These are phyloP conservation scores for Paraphaeosphaeria minitans DNA, from an alignment of 2,329 filamentous ascomycete genomes.

Conservation along the genomic window DNA sequence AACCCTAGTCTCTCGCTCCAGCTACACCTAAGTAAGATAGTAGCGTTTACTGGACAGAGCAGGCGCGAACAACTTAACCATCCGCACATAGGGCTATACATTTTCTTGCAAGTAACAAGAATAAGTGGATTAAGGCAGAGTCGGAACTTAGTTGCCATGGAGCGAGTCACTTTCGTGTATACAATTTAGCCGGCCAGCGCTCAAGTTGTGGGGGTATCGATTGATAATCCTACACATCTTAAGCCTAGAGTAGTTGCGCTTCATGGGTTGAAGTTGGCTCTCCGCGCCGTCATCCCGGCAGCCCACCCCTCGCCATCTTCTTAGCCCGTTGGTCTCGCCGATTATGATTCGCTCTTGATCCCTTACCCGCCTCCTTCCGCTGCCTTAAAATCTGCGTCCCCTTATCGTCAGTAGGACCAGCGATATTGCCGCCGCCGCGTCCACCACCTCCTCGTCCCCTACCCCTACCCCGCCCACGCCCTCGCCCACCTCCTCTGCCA, in stretches of 20 bases:
- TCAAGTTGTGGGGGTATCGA: background rate
- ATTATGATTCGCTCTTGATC: conserved; percentile 84
- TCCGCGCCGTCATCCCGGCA: conserved; percentile 44
- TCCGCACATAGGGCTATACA: too few species aligned
- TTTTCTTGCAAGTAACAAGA: too few species aligned
- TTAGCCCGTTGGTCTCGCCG: conserved; percentile 71
- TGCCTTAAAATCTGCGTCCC: conserved; percentile 73
- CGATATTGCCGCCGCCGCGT: conserved; percentile 59
- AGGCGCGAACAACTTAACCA: too few species aligned
- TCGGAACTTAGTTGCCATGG: too few species aligned
- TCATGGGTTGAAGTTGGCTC: background rate
- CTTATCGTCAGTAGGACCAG: conserved; percentile 69
- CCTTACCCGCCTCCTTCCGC: conserved; percentile 82
- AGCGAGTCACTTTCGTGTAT: too few species aligned
- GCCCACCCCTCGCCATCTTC: conserved; percentile 65
- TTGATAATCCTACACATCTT: background rate
- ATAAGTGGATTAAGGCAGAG: too few species aligned
- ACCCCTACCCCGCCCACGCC: conserved; percentile 44
- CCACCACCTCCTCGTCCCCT: conserved; percentile 42
- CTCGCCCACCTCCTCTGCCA: conserved; percentile 52
- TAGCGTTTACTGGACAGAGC: too few species aligned
- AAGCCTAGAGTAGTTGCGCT: background rate
- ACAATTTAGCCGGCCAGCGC: too few species aligned
- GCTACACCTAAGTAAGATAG: too few species aligned
- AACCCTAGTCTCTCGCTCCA: too few species aligned